phyloP scores from a whole-genome alignment of 176 grass and related monocot species.

The Lolium multiflorum region DNA sequence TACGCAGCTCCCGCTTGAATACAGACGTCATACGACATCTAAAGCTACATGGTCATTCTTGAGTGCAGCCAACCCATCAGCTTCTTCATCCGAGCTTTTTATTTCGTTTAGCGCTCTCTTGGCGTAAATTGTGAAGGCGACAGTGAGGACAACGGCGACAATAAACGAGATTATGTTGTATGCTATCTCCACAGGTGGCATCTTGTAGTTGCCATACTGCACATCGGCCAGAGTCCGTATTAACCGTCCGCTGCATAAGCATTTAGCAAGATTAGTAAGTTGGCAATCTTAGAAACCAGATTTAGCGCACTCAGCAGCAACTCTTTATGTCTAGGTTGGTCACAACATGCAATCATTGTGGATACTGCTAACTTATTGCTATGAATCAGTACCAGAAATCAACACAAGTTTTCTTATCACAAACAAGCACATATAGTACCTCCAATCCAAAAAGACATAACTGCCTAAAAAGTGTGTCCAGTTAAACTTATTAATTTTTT shows the following conservation, averaged over 20 bases:
- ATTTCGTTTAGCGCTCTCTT: slow-evolving; percentile 74
- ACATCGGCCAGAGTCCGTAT: slow-evolving; percentile 85
- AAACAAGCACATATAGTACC: not conserved
- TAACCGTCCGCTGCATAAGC: slow-evolving; percentile 76
- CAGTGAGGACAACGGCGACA: slow-evolving; percentile 59
- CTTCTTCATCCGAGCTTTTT: slow-evolving; percentile 40
- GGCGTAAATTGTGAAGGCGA: slow-evolving; percentile 84
- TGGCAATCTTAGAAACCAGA: slow-evolving; percentile 10
- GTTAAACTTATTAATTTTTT: not conserved
- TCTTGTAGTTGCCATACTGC: slow-evolving; percentile 87
- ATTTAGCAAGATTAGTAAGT: slow-evolving; percentile 30
- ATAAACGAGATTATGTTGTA: slow-evolving; percentile 88
- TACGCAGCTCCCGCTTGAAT: slow-evolving; percentile 4
- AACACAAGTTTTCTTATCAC: not conserved
- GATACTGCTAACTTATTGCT: not conserved
- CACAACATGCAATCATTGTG: not conserved
- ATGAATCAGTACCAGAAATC: not conserved
- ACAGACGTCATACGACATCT: slow-evolving; percentile 46
- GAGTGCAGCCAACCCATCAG: slow-evolving; percentile 18
- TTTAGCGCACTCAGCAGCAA: not conserved
- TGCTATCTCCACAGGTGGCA: slow-evolving; percentile 81
- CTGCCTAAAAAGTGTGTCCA: not conserved
- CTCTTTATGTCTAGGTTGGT: not conserved
- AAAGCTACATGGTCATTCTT: slow-evolving; percentile 41
- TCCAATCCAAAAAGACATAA: not conserved